Evolutionary conservation across 768 basidiomycete species (phyloP).

Genomic region (Collybia mongolica): DNA sequence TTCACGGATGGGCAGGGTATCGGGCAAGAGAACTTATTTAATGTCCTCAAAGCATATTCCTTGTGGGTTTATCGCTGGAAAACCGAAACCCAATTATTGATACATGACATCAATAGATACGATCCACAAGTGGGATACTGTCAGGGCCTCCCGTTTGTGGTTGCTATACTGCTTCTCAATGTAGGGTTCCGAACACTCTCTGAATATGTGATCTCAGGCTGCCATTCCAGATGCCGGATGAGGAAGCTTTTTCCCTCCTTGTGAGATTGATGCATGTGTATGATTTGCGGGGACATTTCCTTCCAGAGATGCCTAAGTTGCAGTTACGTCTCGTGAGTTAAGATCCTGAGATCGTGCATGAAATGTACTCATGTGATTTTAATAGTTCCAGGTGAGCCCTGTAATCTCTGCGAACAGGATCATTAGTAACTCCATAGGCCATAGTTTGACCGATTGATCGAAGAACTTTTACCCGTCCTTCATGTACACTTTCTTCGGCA

Average conservation of each 20-base stretch:
- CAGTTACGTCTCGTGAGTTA: constrained; percentile 81
- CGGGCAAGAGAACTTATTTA: constrained; percentile 96
- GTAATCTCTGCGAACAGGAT: constrained; percentile 2
- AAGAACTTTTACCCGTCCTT: constrained; percentile 89
- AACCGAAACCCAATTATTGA: neutral
- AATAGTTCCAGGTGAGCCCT: constrained; percentile 57
- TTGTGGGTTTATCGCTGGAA: constrained; percentile 48
- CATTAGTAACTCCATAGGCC: constrained; percentile 5
- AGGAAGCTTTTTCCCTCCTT: constrained; percentile 95
- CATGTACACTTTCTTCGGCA: constrained; percentile 93
- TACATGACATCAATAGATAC: constrained; percentile 46
- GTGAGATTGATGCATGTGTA: constrained; percentile 96
- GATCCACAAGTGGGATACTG: constrained; percentile 96
- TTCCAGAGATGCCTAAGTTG: constrained; percentile 99
- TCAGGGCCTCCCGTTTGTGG: constrained; percentile 95
- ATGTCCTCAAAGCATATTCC: constrained; percentile 97
- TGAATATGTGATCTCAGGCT: too few species aligned
- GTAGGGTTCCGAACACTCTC: constrained; percentile 40
- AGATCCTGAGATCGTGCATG: neutral
- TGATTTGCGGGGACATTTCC: constrained; percentile 92
- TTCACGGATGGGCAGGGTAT: constrained; percentile 94
- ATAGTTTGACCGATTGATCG: constrained; percentile 91
- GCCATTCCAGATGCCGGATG: constrained; percentile 88
- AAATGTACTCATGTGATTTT: constrained; percentile 3
- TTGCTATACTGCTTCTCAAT: constrained; percentile 89